Evolutionary conservation across 208 protist species (phyloP), one percentile per base, ranked within the genome.

Genomic region (Pavlovales sp.): DNA sequence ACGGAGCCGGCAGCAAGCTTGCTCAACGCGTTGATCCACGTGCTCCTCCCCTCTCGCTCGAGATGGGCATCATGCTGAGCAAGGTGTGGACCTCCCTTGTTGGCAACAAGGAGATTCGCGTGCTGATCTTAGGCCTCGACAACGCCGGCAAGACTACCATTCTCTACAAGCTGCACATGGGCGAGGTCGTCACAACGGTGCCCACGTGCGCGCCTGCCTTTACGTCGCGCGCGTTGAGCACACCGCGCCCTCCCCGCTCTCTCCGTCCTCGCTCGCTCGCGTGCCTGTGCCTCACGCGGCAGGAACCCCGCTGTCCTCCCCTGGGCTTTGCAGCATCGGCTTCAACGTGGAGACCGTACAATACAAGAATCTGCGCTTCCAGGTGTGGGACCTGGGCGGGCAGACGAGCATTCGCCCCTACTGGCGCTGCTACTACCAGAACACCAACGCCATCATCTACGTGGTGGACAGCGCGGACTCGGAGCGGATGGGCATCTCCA

Each of bases 391-490:
- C 78, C 80, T 92, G 28, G 91, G 91, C 28, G 94, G 94, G 18
- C 94, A 96, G 46, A 92, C 90, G 37, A 92, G 89, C 76, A 96
- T 95, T 66, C 91, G 95, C 22, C 96, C 96, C 2, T 97, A 97
- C 92, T 97, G 96, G 96, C 84, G 96, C 30, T 97, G 94, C 92
- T 97, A 97, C 90, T 97, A 97, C 87, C 90, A 90, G 10, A 96
- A 97, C 86, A 96, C 95, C 20, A 92, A 95, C 75, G 95, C 94
- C 0, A 94, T 97, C 41, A 97, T 97, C 75, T 97, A 96, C 88
- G 95, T 97, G 8, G 92, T 97, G 18, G 96, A 97, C 90, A 91
- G 79, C n/a, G 83, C 92, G 0, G 89, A 89, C 40, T 30, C 36
- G 22, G 95, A 97, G 75, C 81, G 96, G 67, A 89, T 97, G 34